Evolutionary conservation across 2,329 filamentous ascomycete genomes (phyloP), one percentile per base, ranked within the genome.

Genomic region (Beauveria varroae): DNA sequence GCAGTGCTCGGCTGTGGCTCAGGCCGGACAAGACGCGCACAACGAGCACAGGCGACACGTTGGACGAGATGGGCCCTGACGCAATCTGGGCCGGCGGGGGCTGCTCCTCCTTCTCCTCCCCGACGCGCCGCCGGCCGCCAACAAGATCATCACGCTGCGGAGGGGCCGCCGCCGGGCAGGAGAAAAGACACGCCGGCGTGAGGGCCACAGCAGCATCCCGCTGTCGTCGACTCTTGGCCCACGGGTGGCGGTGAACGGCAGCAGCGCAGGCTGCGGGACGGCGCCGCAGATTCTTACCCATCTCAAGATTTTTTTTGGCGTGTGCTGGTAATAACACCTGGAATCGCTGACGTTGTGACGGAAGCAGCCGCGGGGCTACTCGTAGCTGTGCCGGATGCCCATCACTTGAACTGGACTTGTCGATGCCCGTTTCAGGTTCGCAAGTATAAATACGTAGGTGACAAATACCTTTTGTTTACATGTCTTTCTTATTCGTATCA

Each of bases 31-130:
- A 63, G 55, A 49, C 63, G 6, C 55, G 41, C 53, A 63, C 63
- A 63, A 63, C 41, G 63, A 64, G 51, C 26, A 62, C 63, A 55
- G 44, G 58, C 22, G 63, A 64, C 37, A 62, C 62, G 18, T 62
- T 64, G 2, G 63, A 64, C 46, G 52, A 63, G 22, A 51, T 64
- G 22, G 54, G 62, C 34, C 26, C 9, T 64, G 46, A 63, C 62
- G 26, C 18, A 62, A 62, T 7, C 59, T 64, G n/a, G 63, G 50
- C 26, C 49, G 46, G 12, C 58, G 62, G 28, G 63, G 63, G 20
- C 62, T 64, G 6, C 43, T 52, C 20, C 26, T 28, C 28, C 28
- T 30, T 3, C 9, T 30, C 30, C 30, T 12, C 5, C 8, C 26
- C 7, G 26, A 28, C 26, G 40, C 49, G 28, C 54, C 52, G 46